phyloP scores from a whole-genome alignment of 2,329 filamentous ascomycete species.

The Coleophoma eucalyptorum region DNA sequence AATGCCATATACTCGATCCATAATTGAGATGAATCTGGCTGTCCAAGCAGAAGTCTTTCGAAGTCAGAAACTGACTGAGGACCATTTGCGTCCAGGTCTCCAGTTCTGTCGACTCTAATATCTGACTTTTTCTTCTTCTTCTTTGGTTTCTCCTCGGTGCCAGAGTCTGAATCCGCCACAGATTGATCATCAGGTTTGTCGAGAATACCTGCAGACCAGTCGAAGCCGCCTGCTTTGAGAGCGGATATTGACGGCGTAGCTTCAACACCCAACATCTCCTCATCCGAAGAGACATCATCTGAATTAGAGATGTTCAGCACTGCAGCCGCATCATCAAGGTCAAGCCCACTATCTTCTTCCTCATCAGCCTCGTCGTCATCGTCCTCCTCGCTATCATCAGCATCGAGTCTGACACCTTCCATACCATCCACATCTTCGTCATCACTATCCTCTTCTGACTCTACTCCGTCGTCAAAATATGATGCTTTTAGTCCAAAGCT shows the following conservation, averaged over 20 bases:
- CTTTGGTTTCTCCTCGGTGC: slow-evolving; percentile 42
- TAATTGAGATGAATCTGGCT: slow-evolving; percentile 87
- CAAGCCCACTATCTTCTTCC: slow-evolving; percentile 29
- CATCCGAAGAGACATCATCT: slow-evolving; percentile 15
- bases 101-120: slow-evolving; percentile 84
- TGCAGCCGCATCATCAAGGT: slow-evolving; percentile 34
- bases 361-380: slow-evolving; percentile 36
- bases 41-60: slow-evolving; percentile 85
- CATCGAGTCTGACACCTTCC: slow-evolving; percentile 34
- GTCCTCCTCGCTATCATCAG: slow-evolving; percentile 28
- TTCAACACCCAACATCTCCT: slow-evolving; percentile 28
- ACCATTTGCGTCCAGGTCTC: slow-evolving; percentile 83
- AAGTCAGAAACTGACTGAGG: slow-evolving; percentile 90
- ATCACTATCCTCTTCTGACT: slow-evolving; percentile 41
- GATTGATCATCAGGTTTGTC: slow-evolving; percentile 40
- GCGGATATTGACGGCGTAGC: slow-evolving; percentile 36
- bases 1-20: slow-evolving; percentile 99
- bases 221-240: slow-evolving; percentile 73
- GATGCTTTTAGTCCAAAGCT: slow-evolving; percentile 92
- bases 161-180: slow-evolving; percentile 41
- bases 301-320: slow-evolving; percentile 30
- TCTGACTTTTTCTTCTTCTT: slow-evolving; percentile 76
- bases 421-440: slow-evolving; percentile 41
- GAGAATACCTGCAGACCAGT: slow-evolving; percentile 76
- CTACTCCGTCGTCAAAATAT: slow-evolving; percentile 67